phyloP scores from a whole-genome alignment of 2,329 filamentous ascomycete genomes.

The Trichoderma hamatum region DNA sequence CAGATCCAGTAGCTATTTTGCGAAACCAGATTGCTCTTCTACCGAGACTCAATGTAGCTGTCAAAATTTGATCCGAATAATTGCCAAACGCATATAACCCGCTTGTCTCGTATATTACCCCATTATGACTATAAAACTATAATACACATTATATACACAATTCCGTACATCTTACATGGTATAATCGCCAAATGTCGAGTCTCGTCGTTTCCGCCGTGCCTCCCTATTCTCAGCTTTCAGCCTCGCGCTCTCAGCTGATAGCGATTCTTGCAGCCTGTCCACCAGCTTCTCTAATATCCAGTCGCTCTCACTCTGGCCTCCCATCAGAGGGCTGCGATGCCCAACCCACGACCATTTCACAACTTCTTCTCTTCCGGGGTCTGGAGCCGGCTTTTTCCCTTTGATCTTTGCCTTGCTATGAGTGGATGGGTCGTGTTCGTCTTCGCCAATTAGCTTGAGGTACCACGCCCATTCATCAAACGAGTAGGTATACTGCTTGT shows the following conservation, averaged over 20 bases:
- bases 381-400: not conserved
- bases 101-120: not conserved
- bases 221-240: not conserved
- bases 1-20: not conserved
- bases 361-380: not conserved
- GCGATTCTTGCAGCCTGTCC: slow-evolving; percentile 17
- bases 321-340: slow-evolving; percentile 19
- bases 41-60: not conserved
- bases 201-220: not conserved
- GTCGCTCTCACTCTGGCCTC: slow-evolving; percentile 19
- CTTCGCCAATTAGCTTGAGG: slow-evolving; percentile 57
- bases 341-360: slow-evolving; percentile 25
- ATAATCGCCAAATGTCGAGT: not conserved
- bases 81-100: not conserved
- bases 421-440: slow-evolving; percentile 4
- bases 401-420: slow-evolving; percentile 4
- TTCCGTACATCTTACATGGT: not conserved
- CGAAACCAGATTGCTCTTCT: not conserved
- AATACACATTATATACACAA: not conserved
- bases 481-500: slow-evolving; percentile 60
- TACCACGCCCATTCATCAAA: slow-evolving; percentile 90
- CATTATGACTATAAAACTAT: not conserved
- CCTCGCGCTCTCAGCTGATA: slow-evolving; percentile 9
- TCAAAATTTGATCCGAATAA: too few relatives aligned
- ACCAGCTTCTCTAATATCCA: slow-evolving; percentile 21